Conservation (phyloP, 75 land plant genomes). For the Pseudotsuga menziesii region DNA sequence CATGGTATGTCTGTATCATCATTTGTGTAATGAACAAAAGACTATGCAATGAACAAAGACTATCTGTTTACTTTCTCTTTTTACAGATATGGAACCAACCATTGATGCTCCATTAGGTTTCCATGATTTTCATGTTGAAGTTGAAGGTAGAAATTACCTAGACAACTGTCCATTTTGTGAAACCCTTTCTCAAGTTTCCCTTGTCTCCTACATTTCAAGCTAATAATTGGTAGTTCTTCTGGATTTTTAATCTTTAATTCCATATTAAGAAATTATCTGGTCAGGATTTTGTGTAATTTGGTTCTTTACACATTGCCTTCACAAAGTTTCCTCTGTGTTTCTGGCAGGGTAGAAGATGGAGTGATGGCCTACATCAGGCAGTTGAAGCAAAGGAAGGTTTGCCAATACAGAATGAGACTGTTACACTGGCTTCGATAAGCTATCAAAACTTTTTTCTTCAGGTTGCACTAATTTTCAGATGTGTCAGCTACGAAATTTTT, state of each 20-base stretch:
- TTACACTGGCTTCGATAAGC: conserved; percentile 93
- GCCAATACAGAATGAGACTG: conserved; percentile 84
- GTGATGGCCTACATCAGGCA: conserved; percentile 95
- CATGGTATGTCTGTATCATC: too few species aligned
- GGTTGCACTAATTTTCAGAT: conserved; percentile 31
- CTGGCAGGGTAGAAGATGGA: conserved; percentile 84
- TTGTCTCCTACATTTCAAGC: too few species aligned
- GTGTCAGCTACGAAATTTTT: neutral
- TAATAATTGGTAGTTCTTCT: neutral
- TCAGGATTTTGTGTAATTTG: neutral
- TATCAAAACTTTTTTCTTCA: conserved; percentile 99
- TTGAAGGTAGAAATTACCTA: too few species aligned
- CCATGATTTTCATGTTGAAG: too few species aligned
- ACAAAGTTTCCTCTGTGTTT: conserved; percentile 5
- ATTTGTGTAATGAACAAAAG: too few species aligned
- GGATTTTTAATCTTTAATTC: neutral
- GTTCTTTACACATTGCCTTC: neutral
- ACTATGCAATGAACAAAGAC: too few species aligned
- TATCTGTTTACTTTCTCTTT: too few species aligned
- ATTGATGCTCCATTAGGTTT: too few species aligned
- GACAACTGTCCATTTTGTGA: too few species aligned
- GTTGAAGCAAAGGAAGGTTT: conserved; percentile 89
- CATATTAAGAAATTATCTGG: neutral
- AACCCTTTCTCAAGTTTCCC: too few species aligned
- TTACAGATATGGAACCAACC: too few species aligned